These are phyloP conservation scores for Pontederia paniculata DNA, from an alignment of 176 grass and related monocot genomes.

Conservation along the genomic window DNA sequence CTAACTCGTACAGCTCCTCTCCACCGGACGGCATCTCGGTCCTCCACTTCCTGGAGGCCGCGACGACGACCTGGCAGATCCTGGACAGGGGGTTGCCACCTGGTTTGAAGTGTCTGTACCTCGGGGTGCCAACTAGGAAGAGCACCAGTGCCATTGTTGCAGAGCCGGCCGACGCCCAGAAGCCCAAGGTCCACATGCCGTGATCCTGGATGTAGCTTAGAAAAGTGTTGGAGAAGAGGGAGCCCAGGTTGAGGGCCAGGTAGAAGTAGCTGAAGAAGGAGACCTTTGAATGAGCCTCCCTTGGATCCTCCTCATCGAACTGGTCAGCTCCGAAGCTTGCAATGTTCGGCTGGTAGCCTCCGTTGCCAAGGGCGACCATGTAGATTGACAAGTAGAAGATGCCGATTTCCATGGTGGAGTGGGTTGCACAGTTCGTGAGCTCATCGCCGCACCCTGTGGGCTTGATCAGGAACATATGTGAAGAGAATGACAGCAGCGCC, in stretches of 20 bases:
- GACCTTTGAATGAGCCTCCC: not conserved
- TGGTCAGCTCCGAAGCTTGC: slow-evolving; percentile 15
- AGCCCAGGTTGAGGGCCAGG: slow-evolving; percentile 12
- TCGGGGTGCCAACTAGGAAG: not conserved
- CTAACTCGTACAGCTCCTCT: not conserved
- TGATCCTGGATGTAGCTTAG: slow-evolving; percentile 7
- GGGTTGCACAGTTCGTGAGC: not conserved
- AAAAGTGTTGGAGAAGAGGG: slow-evolving; percentile 14
- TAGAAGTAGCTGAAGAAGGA: slow-evolving; percentile 23
- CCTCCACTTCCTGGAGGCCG: slow-evolving; percentile 9
- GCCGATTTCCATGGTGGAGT: not conserved
- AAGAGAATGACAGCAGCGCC: slow-evolving; percentile 5
- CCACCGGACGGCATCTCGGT: not conserved
- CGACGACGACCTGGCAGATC: slow-evolving; percentile 9
- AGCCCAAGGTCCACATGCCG: slow-evolving; percentile 14
- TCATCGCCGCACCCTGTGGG: slow-evolving; percentile 11
- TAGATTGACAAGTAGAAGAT: slow-evolving; percentile 7
- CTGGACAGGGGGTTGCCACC: slow-evolving; percentile 5
- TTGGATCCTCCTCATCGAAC: slow-evolving; percentile 9
- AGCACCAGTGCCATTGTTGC: not conserved
- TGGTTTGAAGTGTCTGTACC: slow-evolving; percentile 9
- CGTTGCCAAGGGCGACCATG: slow-evolving; percentile 12
- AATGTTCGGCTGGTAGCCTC: slow-evolving; percentile 15
- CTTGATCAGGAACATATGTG: slow-evolving; percentile 6
- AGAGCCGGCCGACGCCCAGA: slow-evolving; percentile 3